Percentiles rank a stretch among this genome's conserved stretches.
Evolutionary conservation across 345 rosid genomes (phyloP).

Genomic region (Salix udensis): DNA sequence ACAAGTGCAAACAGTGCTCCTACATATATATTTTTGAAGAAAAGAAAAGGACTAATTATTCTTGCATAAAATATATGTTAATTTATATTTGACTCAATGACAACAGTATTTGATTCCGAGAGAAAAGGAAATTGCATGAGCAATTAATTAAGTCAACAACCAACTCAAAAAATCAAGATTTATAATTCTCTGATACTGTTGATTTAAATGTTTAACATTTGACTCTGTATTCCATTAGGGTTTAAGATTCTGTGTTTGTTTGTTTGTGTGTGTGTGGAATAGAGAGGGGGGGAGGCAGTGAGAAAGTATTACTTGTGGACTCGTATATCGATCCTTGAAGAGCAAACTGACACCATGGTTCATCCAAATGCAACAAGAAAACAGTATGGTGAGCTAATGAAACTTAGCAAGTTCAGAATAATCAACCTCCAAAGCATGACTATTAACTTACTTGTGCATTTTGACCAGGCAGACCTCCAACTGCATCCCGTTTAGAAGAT

Average conservation of each 20-base stretch:
- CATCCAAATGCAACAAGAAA: constrained; percentile 11
- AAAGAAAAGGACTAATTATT: background rate
- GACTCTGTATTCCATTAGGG: background rate
- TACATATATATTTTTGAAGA: background rate
- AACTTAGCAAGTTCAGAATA: background rate
- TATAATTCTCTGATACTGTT: background rate
- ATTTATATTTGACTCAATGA: background rate
- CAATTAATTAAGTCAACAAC: background rate
- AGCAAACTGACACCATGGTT: constrained; percentile 31
- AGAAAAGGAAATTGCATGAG: background rate
- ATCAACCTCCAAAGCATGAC: constrained; percentile 6
- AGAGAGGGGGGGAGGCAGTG: constrained; percentile 6
- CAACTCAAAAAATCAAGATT: background rate
- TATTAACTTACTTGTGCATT: constrained; percentile 44
- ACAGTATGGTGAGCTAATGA: constrained; percentile 5
- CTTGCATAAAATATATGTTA: background rate
- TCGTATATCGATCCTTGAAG: constrained; percentile 42
- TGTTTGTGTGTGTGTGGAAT: background rate
- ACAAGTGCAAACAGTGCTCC: background rate
- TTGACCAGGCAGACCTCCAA: constrained; percentile 45
- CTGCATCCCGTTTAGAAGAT: constrained; percentile 48
- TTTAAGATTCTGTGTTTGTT: background rate
- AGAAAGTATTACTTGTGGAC: constrained; percentile 37
- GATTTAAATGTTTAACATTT: background rate
- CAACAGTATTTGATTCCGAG: background rate